phyloP scores from a whole-genome alignment of 441 rosid genomes.

The Adansonia rubrostipa region DNA sequence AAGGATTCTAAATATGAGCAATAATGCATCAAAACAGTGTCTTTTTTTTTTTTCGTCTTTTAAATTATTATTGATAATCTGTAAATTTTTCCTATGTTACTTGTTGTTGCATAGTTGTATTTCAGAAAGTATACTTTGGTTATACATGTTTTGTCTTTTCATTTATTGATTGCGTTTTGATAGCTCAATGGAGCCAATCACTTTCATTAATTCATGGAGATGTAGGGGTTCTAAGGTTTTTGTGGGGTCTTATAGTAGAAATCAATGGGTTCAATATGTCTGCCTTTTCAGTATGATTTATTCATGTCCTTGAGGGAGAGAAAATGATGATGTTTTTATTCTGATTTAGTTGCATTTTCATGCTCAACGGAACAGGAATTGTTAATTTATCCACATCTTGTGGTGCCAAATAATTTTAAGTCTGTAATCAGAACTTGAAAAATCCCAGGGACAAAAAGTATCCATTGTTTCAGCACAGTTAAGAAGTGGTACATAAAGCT shows the following conservation, averaged over 20 bases:
- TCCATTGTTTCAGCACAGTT: constrained; percentile 14
- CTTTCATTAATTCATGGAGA: background rate
- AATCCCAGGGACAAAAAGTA: constrained; percentile 17
- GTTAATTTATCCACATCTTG: constrained; percentile 25
- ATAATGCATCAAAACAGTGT: background rate
- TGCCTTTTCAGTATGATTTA: background rate
- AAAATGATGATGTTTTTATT: background rate
- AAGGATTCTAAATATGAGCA: background rate
- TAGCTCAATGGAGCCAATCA: background rate
- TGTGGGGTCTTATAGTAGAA: background rate
- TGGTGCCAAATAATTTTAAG: constrained; percentile 28
- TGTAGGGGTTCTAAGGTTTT: background rate
- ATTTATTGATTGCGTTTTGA: background rate
- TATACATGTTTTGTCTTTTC: background rate
- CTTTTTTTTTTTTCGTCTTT: background rate
- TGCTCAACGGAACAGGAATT: constrained; percentile 30
- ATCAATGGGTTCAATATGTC: background rate
- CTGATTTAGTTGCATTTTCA: constrained; percentile 25
- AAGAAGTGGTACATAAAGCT: constrained; percentile 8
- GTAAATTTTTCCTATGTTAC: background rate
- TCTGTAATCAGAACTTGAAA: constrained; percentile 16
- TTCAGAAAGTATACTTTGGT: background rate
- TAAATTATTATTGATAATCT: background rate
- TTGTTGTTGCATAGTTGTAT: background rate
- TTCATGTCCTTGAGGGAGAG: too few relatives aligned